A percentile compares a stretch with the other conserved stretches of the same genome.
Conservation (phyloP, 139 green algal genomes). For the Ettlia oleoabundans region DNA sequence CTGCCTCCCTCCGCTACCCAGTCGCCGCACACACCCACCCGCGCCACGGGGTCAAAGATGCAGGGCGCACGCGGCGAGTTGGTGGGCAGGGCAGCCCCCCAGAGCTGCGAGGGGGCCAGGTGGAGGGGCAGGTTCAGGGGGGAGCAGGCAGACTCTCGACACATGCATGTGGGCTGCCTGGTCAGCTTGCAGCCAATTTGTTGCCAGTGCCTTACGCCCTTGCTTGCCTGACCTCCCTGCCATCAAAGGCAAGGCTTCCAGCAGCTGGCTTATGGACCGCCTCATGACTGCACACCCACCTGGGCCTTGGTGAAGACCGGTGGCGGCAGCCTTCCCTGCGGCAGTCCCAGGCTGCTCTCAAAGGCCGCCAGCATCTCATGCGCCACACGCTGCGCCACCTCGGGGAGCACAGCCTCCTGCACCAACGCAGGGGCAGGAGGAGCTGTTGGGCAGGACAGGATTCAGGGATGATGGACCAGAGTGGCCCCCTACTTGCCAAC, state of each 20-base stretch:
- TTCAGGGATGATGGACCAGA: too few species aligned
- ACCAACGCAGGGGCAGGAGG: background rate
- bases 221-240: too few species aligned
- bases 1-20: slow-evolving; percentile 66
- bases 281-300: too few species aligned
- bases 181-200: too few species aligned
- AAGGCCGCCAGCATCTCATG: slow-evolving; percentile 63
- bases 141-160: too few species aligned
- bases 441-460: background rate
- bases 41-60: slow-evolving; percentile 66
- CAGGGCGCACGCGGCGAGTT: slow-evolving; percentile 66
- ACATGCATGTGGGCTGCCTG: too few species aligned
- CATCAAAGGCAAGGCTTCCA: too few species aligned
- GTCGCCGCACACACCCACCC: slow-evolving; percentile 77
- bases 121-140: too few species aligned
- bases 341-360: slow-evolving; percentile 34
- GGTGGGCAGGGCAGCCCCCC: slow-evolving; percentile 78
- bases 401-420: slow-evolving; percentile 70
- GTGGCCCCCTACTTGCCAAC: too few species aligned
- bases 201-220: too few species aligned
- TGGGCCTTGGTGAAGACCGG: slow-evolving; percentile 32
- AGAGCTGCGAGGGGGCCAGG: too few species aligned
- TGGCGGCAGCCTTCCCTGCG: slow-evolving; percentile 10
- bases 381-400: slow-evolving; percentile 58
- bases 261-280: too few species aligned